These are phyloP conservation scores for Corymbia citriodora DNA, from an alignment of 441 rosid species.

Conservation along the genomic window DNA sequence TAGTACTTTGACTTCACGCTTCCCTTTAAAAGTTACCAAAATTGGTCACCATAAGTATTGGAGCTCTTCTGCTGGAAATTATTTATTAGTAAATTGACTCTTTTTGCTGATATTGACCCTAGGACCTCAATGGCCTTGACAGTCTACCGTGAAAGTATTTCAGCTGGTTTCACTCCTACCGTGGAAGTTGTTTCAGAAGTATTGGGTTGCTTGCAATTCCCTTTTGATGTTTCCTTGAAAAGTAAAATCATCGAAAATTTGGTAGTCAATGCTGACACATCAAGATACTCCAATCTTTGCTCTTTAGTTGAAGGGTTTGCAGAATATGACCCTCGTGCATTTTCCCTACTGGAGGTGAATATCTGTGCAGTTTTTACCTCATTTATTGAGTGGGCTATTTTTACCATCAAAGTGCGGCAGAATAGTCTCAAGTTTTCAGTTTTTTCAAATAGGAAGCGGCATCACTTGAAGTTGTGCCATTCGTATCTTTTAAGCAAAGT, in stretches of 20 bases:
- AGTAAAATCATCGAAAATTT: constrained; percentile 58
- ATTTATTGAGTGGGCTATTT: constrained; percentile 6
- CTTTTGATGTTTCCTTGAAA: constrained; percentile 58
- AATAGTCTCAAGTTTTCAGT: constrained; percentile 3
- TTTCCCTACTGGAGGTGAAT: constrained; percentile 80
- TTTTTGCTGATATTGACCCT: constrained; percentile 10
- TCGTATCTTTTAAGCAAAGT: constrained; percentile 52
- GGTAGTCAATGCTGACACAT: constrained; percentile 40
- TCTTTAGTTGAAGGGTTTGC: constrained; percentile 89
- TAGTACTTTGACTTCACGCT: not conserved
- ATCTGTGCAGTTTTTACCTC: constrained; percentile 7
- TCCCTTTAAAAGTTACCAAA: not conserved
- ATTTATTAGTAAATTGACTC: not conserved
- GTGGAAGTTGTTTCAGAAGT: constrained; percentile 75
- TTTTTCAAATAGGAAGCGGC: constrained; percentile 63
- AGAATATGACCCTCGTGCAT: constrained; percentile 92
- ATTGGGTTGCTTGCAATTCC: constrained; percentile 82
- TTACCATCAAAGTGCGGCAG: not conserved
- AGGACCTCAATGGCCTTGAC: constrained; percentile 73
- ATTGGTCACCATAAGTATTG: not conserved
- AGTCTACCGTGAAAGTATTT: constrained; percentile 62
- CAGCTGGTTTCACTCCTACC: constrained; percentile 58
- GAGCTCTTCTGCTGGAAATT: not conserved
- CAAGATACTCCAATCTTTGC: constrained; percentile 47
- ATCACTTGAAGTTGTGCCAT: constrained; percentile 64